A percentile compares a stretch with the other conserved stretches of the same genome.
Evolutionary conservation across 2,329 filamentous ascomycete genomes (phyloP).

Genomic region (Aureobasidium lini): DNA sequence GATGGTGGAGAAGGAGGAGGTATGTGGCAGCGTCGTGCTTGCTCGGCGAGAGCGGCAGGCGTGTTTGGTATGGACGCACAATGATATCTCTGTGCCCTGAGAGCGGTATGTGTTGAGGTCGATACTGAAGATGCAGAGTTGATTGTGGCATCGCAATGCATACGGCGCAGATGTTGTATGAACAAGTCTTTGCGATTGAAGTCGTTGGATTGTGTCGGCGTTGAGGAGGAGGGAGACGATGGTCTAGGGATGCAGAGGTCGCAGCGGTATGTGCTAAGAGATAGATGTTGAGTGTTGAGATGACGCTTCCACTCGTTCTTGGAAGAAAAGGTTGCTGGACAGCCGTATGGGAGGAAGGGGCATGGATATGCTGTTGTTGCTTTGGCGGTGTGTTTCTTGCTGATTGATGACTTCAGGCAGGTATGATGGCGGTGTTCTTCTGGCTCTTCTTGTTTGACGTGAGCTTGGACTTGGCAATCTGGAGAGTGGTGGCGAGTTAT

Average conservation of each 20-base stretch:
- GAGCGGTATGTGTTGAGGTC: constrained; percentile 18
- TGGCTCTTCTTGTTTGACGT: not conserved
- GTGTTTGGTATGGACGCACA: not conserved
- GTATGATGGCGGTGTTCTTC: not conserved
- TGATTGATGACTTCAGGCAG: not conserved
- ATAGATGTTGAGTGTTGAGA: constrained; percentile 70
- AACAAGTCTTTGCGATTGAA: constrained; percentile 94
- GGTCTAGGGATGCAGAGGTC: constrained; percentile 51
- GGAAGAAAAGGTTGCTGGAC: constrained; percentile 60
- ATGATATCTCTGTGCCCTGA: constrained; percentile 11
- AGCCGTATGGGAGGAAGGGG: constrained; percentile 72
- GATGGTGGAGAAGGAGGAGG: constrained; percentile 56
- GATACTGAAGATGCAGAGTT: constrained; percentile 29
- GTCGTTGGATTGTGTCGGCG: constrained; percentile 39
- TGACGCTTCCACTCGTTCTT: constrained; percentile 98
- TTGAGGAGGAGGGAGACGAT: constrained; percentile 10
- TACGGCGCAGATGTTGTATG: constrained; percentile 77
- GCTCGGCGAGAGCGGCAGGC: constrained; percentile 35
- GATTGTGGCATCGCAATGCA: constrained; percentile 51
- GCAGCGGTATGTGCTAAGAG: constrained; percentile 46
- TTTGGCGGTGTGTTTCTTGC: not conserved
- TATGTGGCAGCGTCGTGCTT: constrained; percentile 52
- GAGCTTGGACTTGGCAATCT: no score
- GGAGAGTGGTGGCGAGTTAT: not conserved
- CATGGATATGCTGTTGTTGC: constrained; percentile 54